phyloP scores from a whole-genome alignment of 495 filamentous ascomycete species.

The Sabuloglossum arenarium region DNA sequence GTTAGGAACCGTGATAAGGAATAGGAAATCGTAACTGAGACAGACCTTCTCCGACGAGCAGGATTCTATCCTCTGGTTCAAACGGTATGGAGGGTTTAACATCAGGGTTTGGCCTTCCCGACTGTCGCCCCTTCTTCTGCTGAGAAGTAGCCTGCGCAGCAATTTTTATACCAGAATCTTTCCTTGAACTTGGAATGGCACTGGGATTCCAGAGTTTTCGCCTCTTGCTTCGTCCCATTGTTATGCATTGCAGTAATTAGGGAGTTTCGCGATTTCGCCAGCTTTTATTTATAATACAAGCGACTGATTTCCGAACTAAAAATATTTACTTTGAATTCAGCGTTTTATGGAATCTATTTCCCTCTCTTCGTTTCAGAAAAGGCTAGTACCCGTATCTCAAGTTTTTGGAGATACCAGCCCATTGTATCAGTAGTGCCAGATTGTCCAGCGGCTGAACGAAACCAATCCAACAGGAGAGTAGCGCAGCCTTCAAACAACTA shows the following conservation, averaged over 20 bases:
- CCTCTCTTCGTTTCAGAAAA: background rate
- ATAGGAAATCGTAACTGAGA: too few relatives aligned
- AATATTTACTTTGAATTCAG: too few relatives aligned
- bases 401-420: background rate
- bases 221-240: background rate
- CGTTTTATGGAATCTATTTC: too few relatives aligned
- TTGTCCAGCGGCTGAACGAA: background rate
- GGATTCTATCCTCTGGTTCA: constrained; percentile 41
- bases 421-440: background rate
- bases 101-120: background rate
- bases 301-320: too few relatives aligned
- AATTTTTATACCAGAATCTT: background rate
- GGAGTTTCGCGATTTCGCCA: too few relatives aligned
- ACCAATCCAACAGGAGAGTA: background rate
- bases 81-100: constrained; percentile 45
- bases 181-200: background rate
- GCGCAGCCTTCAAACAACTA: background rate
- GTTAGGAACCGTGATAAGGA: background rate
- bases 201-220: background rate
- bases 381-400: background rate
- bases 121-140: background rate
- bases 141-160: background rate
- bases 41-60: constrained; percentile 69
- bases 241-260: background rate
- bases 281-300: too few relatives aligned